These are phyloP conservation scores for Priceomyces medius DNA, from an alignment of 805 yeast genomes.

Conservation along the genomic window DNA sequence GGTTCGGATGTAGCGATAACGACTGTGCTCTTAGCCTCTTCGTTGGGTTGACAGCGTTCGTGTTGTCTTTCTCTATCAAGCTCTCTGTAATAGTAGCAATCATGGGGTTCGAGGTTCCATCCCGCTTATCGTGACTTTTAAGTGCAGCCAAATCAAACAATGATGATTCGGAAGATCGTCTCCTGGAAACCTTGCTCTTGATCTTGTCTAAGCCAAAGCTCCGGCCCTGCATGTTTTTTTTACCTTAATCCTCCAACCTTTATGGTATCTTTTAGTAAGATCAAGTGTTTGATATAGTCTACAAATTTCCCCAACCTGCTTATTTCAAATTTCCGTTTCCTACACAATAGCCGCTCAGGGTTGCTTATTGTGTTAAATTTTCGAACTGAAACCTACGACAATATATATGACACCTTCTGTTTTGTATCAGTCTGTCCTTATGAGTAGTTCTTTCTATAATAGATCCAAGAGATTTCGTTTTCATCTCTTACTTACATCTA, in stretches of 20 bases:
- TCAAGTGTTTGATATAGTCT: background rate
- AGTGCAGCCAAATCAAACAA: conserved; percentile 17
- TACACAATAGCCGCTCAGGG: conserved; percentile 1
- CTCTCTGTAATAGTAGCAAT: conserved; percentile 18
- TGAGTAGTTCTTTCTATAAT: too few relatives aligned
- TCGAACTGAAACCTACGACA: too few relatives aligned
- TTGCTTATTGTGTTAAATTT: background rate
- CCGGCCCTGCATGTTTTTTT: conserved; percentile 11
- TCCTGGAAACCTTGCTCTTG: conserved; percentile 24
- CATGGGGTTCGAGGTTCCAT: conserved; percentile 21
- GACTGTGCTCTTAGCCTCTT: conserved; percentile 15
- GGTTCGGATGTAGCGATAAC: conserved; percentile 8
- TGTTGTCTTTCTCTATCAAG: conserved; percentile 4
- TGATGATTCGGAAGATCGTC: conserved; percentile 26
- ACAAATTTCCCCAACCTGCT: background rate
- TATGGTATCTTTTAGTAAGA: background rate
- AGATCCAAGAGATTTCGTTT: too few relatives aligned
- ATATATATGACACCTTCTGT: too few relatives aligned
- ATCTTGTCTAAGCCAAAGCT: conserved; percentile 24
- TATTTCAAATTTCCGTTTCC: background rate
- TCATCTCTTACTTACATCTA: too few relatives aligned
- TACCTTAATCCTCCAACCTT: background rate
- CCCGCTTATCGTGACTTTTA: conserved; percentile 15
- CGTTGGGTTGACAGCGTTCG: background rate
- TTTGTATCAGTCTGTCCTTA: too few relatives aligned